Evolutionary conservation across 192 early-diverging fungal species (phyloP), one percentile per base, ranked within the genome.

Genomic region (Umbelopsis ramanniana): DNA sequence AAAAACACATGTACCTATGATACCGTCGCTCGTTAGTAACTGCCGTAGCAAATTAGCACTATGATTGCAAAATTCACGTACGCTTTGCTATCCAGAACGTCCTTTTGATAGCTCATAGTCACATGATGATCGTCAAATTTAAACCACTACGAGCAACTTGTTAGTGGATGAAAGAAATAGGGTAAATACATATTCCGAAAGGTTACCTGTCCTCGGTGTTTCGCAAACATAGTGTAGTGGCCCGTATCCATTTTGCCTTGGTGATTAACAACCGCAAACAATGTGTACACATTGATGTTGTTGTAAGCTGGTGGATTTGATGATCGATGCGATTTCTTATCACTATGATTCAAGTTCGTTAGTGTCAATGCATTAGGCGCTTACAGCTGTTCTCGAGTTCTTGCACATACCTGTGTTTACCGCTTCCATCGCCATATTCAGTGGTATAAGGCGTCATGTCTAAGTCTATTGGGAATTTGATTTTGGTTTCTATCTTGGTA

Each of bases 201-300:
- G 29, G 35, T 26, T 84, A 93, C 91, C 79, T 93, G 81, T 35
- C 86, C 89, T 21, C 96, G 88, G 52, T 87, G 86, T 69, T 87
- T 86, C 8, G 90, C 93, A 76, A 87, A 95, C 26, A 93, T 91
- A 4, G 90, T 95, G 76, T 99, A 99, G 77, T 99, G 97, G 21
- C 97, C 97, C 0, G 97, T 95, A 66, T 99, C 94, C 73, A 98
- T 77, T 68, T 88, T 89, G 15, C 97, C 97, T 55, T 90, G 85
- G 69, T 99, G 97, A 54, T 93, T 93, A 45, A 98, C 89, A 17
- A 99, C 93, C 11, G 94, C 94, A 84, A 97, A 97, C 23, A 99
- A 80, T 8, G 85, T 83, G 71, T 98, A 98, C 66, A 87, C 77
- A 80, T 92, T 92, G 2, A 90, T 81, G 0, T 91, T 52, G 24